phyloP scores from a whole-genome alignment of 1,139 yeast species.

The Sugiyamaella paludigena region DNA sequence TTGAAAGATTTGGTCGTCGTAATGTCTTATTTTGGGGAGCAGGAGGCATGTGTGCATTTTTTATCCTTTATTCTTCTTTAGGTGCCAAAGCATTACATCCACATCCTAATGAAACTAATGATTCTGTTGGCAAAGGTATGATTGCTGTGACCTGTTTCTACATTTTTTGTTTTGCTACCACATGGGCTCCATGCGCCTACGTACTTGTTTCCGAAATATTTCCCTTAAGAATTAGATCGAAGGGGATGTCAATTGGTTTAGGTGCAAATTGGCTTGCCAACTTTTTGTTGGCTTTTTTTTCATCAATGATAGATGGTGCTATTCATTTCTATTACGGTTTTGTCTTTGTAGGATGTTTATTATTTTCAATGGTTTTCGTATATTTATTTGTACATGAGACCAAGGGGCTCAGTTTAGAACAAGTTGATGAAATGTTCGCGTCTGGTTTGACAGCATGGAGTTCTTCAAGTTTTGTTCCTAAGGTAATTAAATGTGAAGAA shows the following conservation, averaged over 20 bases:
- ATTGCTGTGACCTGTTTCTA: slow-evolving; percentile 75
- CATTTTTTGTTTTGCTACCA: slow-evolving; percentile 79
- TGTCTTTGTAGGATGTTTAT: slow-evolving; percentile 69
- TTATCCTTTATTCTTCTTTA: slow-evolving; percentile 63
- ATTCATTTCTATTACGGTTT: slow-evolving; percentile 64
- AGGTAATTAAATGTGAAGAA: no score
- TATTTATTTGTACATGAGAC: slow-evolving; percentile 67
- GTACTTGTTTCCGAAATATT: slow-evolving; percentile 76
- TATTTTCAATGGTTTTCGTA: slow-evolving; percentile 52
- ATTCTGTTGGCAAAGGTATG: slow-evolving; percentile 47
- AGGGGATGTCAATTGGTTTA: slow-evolving; percentile 65
- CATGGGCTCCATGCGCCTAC: slow-evolving; percentile 88
- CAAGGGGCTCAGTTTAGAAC: slow-evolving; percentile 70
- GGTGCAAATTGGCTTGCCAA: slow-evolving; percentile 82
- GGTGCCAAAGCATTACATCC: slow-evolving; percentile 65
- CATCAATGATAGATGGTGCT: slow-evolving; percentile 47
- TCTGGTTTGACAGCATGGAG: slow-evolving; percentile 33
- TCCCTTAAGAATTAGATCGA: slow-evolving; percentile 75
- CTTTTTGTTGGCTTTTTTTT: slow-evolving; percentile 55
- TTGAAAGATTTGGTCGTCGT: slow-evolving; percentile 74
- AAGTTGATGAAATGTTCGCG: slow-evolving; percentile 58
- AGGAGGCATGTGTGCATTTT: slow-evolving; percentile 61
- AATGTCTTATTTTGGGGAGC: slow-evolving; percentile 63
- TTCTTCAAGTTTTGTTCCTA: slow-evolving; percentile 32
- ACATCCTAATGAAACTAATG: slow-evolving; percentile 42